A percentile compares a stretch with the other conserved stretches of the same genome.
These are phyloP conservation scores for Benincasa hispida DNA, from an alignment of 306 rosid genomes.

Conservation along the genomic window DNA sequence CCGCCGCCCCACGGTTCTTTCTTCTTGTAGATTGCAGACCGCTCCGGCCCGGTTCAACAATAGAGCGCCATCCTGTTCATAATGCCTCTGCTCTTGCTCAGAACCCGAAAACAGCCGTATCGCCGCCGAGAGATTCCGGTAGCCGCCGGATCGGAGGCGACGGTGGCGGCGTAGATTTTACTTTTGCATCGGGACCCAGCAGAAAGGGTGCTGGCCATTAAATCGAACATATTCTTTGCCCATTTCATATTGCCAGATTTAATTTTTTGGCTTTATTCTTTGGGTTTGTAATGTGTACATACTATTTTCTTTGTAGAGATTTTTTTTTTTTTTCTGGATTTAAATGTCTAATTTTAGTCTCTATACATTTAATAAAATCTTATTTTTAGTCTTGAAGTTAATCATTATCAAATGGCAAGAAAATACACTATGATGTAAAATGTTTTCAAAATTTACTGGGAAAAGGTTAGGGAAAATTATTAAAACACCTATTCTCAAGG, in stretches of 20 bases:
- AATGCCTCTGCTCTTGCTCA: conserved; percentile 4
- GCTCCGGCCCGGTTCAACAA: conserved; percentile 16
- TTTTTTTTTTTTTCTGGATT: no score
- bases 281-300: neutral
- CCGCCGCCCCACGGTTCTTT: conserved; percentile 15
- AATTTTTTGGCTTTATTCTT: neutral
- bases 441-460: no score
- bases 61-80: neutral
- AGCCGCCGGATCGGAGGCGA: neutral
- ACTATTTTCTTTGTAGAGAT: neutral
- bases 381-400: no score
- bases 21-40: conserved; percentile 26
- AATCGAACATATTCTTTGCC: neutral
- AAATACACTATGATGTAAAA: no score
- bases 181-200: conserved; percentile 79
- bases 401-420: no score
- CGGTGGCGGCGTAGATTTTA: conserved; percentile 20
- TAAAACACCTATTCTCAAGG: no score
- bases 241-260: neutral
- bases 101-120: neutral
- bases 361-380: no score
- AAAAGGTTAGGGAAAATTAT: no score
- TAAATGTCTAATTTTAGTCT: no score
- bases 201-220: conserved; percentile 76
- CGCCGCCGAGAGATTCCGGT: neutral